A percentile compares a stretch with the other conserved stretches of the same genome.
phyloP scores from a whole-genome alignment of 495 filamentous ascomycete genomes.

The Xylona heveae region DNA sequence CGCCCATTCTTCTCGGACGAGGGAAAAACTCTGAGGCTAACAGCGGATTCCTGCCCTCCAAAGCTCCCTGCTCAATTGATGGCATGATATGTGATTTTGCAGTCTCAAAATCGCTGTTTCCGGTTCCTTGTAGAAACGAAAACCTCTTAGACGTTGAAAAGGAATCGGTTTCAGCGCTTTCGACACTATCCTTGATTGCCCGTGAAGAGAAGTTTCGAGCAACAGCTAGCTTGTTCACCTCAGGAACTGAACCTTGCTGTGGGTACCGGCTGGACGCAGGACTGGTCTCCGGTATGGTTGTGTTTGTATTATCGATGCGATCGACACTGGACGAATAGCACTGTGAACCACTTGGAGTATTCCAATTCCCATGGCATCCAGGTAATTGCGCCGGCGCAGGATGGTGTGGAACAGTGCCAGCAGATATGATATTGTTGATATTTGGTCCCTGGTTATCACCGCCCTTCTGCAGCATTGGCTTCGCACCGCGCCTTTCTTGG shows the following conservation, averaged over 20 bases:
- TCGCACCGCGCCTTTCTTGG: background rate
- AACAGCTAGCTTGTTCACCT: background rate
- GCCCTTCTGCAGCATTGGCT: background rate
- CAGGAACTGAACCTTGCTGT: background rate
- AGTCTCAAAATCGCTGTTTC: slow-evolving; percentile 2
- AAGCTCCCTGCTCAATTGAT: background rate
- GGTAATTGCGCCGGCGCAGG: background rate
- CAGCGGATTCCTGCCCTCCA: background rate
- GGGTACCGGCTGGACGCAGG: background rate
- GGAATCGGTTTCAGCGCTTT: background rate
- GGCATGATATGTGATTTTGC: background rate
- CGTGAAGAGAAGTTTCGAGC: background rate
- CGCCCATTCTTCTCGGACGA: background rate
- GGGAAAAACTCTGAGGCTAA: no score
- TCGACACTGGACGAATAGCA: no score
- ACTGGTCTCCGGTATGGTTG: slow-evolving; percentile 2
- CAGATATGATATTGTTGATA: background rate
- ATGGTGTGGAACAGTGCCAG: background rate
- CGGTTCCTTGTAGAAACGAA: no score
- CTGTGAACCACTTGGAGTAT: no score
- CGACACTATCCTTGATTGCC: background rate
- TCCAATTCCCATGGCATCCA: no score
- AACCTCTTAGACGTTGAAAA: no score
- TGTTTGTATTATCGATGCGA: no score
- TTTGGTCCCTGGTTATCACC: background rate